Conservation (phyloP, 2,329 filamentous ascomycete genomes). For the Fusarium brevicatenulatum region DNA sequence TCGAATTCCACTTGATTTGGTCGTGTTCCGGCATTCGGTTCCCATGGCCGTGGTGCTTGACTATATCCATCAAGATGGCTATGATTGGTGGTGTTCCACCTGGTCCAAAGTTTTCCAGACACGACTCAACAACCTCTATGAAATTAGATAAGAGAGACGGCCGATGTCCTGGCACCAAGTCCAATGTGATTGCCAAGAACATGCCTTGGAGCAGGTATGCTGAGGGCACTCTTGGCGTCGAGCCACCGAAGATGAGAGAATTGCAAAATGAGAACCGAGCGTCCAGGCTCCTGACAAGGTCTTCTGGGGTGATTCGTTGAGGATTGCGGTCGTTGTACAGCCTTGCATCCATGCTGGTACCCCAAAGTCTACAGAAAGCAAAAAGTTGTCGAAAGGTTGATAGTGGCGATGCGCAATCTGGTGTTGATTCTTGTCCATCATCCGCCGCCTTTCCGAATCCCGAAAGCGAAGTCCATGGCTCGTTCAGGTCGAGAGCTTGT, state of each 20-base stretch:
- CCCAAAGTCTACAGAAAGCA: slow-evolving; percentile 51
- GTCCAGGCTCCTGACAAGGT: slow-evolving; percentile 49
- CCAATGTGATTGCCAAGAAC: slow-evolving; percentile 52
- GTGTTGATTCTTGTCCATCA: slow-evolving; percentile 6
- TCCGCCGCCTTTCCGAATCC: slow-evolving; percentile 27
- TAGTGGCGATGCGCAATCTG: slow-evolving; percentile 47
- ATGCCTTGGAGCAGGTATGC: slow-evolving; percentile 52
- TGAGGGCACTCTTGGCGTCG: slow-evolving; percentile 49
- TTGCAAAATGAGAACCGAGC: slow-evolving; percentile 52
- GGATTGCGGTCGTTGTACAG: slow-evolving; percentile 23
- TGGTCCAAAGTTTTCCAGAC: slow-evolving; percentile 47
- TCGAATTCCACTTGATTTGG: slow-evolving; percentile 46
- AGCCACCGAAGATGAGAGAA: slow-evolving; percentile 50
- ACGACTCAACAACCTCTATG: slow-evolving; percentile 50
- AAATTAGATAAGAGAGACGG: slow-evolving; percentile 51
- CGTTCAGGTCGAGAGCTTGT: slow-evolving; percentile 21
- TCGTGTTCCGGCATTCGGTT: slow-evolving; percentile 49
- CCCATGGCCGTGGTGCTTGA: slow-evolving; percentile 46
- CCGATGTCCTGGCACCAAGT: slow-evolving; percentile 47
- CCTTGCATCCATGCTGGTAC: slow-evolving; percentile 37
- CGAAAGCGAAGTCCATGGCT: slow-evolving; percentile 37
- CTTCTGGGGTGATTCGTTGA: slow-evolving; percentile 38
- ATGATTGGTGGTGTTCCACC: slow-evolving; percentile 50
- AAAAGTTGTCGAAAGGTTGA: slow-evolving; percentile 57
- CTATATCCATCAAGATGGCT: slow-evolving; percentile 49